These are phyloP conservation scores for Ophiosphaerella korrae DNA, from an alignment of 2,329 filamentous ascomycete genomes.

Conservation along the genomic window DNA sequence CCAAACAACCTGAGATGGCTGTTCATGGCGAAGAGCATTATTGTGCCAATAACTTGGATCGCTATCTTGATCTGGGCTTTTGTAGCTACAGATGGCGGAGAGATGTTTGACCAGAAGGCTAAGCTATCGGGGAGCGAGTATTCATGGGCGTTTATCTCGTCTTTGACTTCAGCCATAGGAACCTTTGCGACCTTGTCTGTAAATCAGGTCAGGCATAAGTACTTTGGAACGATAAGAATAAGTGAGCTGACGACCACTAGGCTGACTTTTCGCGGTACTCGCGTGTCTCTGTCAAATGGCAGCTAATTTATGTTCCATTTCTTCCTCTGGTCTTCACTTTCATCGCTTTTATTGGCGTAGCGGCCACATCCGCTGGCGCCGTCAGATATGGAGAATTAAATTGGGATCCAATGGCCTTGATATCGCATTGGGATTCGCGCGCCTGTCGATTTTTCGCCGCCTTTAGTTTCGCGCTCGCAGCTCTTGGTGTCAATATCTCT, in stretches of 20 bases:
- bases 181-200: constrained; percentile 59
- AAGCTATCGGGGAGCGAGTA: constrained; percentile 57
- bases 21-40: constrained; percentile 54
- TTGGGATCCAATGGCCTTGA: constrained; percentile 52
- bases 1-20: constrained; percentile 60
- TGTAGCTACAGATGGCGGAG: constrained; percentile 58
- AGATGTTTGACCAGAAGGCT: constrained; percentile 54
- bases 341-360: constrained; percentile 62
- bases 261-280: constrained; percentile 64
- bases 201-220: constrained; percentile 48
- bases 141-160: constrained; percentile 60
- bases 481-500: constrained; percentile 59
- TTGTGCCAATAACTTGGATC: constrained; percentile 64
- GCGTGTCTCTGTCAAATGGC: constrained; percentile 55
- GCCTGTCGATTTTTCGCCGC: constrained; percentile 50
- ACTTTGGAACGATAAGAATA: background rate
- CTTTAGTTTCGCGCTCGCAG: constrained; percentile 54
- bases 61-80: constrained; percentile 69
- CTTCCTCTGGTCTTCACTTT: constrained; percentile 61
- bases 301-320: constrained; percentile 57
- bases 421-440: constrained; percentile 46
- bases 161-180: constrained; percentile 56
- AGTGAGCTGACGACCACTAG: constrained; percentile 32
- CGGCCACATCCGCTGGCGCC: constrained; percentile 61
- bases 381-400: constrained; percentile 56